Base-by-base conservation (phyloP, 2,329 filamentous ascomycete genomes). In the Pyrenophora seminiperda region DNA sequence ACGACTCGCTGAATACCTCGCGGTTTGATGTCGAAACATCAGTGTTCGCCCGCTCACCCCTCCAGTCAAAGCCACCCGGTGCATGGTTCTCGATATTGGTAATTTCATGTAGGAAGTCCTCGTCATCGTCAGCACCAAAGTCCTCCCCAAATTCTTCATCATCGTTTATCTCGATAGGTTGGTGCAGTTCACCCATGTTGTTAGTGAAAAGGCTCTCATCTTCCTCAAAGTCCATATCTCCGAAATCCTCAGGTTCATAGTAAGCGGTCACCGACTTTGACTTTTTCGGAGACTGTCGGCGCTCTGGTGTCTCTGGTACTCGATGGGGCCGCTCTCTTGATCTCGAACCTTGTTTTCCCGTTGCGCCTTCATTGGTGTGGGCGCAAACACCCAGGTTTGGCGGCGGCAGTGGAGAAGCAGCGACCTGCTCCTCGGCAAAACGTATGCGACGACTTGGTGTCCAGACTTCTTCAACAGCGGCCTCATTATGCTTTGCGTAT, bases 51-150 rank as follows among this genome's bases (percentile, higher is more conserved):
- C 52, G 60, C 9, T 68, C 61, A 15, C 63, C 64, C 51, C 61
- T 70, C 67, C 71, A 63, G 38, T 68, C 62, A 41, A 61, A 66
- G 7, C 32, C 45, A 36, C 42, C 51, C 3, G 65, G 56, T 41
- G 67, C 71, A 38, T 65, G 57, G 24, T 73, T 73, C 45, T 79
- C 76, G 32, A 77, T 63, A 41, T 76, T 71, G 32, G 74, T 71
- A 7, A 76, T 73, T 33, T 76, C 61, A 44, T 79, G 69, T 24
- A 76, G 53, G 6, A 70, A 67, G 56, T 71, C 67, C 3, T 70
- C 66, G 39, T 72, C 65, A n/a, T 67, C 61, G 10, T 58, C 59
- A 17, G 61, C 54, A 27, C 62, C 63, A 33, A 67, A 67, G 7
- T 68, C 65, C 18, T 67, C 68, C 2, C 70, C 61, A 19, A 56